A percentile compares a stretch with the other conserved stretches of the same genome.
These are phyloP conservation scores for Fusarium torulosum DNA, from an alignment of 2,329 filamentous ascomycete genomes.

Conservation along the genomic window DNA sequence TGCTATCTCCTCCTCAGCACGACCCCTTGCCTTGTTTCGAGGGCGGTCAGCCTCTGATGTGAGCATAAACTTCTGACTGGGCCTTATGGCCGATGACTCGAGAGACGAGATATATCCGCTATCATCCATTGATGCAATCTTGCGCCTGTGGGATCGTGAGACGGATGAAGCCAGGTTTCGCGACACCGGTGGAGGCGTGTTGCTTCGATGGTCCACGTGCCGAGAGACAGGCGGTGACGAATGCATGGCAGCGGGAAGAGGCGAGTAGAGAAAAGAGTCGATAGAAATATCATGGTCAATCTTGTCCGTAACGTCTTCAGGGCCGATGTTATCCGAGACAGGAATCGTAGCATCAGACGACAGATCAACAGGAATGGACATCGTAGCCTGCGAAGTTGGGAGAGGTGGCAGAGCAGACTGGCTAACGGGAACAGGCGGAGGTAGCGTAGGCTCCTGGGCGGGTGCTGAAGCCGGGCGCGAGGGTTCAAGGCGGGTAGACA, in stretches of 20 bases:
- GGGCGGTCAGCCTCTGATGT: conserved; percentile 86
- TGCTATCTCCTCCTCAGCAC: conserved; percentile 95
- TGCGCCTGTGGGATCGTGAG: conserved; percentile 77
- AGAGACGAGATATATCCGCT: conserved; percentile 98
- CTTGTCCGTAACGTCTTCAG: conserved; percentile 64
- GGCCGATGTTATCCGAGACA: conserved; percentile 73
- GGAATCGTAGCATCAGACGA: conserved; percentile 85
- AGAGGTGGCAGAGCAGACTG: conserved; percentile 58
- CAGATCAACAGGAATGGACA: conserved; percentile 65
- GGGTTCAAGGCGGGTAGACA: conserved; percentile 68
- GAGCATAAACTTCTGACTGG: conserved; percentile 74
- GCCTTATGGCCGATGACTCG: conserved; percentile 87
- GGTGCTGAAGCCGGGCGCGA: conserved; percentile 56
- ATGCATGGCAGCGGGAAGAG: conserved; percentile 77
- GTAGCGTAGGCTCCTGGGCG: conserved; percentile 62
- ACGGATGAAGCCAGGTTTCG: conserved; percentile 73
- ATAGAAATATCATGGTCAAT: conserved; percentile 55
- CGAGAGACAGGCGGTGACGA: conserved; percentile 89
- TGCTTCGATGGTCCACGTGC: conserved; percentile 69
- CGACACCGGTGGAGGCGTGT: conserved; percentile 80
- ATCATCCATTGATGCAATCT: conserved; percentile 84
- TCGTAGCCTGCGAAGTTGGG: conserved; percentile 55
- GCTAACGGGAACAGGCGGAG: conserved; percentile 57
- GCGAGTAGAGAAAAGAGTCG: conserved; percentile 74
- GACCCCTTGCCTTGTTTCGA: conserved; percentile 80